Evolutionary conservation across 1,284 basidiomycete species (phyloP).

Genomic region (Apiotrichum brassicae): DNA sequence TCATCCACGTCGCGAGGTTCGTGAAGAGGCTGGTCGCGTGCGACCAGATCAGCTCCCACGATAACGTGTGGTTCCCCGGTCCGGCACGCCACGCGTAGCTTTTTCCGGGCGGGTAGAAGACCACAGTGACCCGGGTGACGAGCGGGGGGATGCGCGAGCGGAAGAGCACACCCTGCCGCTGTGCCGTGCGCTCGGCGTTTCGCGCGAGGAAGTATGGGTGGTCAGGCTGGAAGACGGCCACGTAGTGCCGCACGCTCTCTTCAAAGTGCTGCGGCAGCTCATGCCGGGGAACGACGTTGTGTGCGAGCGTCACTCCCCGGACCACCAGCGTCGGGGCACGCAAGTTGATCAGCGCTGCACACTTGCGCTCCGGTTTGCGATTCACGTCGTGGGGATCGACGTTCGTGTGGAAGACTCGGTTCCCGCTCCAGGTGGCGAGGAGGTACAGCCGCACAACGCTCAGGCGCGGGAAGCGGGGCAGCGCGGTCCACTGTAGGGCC

Average conservation of each 20-base stretch:
- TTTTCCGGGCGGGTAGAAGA: neutral
- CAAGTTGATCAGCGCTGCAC: slow-evolving; percentile 3
- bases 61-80: neutral
- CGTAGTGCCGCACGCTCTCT: slow-evolving; percentile 4
- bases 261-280: neutral
- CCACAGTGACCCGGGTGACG: neutral
- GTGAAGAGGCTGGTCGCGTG: slow-evolving; percentile 1
- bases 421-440: slow-evolving; percentile 1
- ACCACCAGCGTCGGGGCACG: slow-evolving; percentile 6
- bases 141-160: slow-evolving; percentile 2
- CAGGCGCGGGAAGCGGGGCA: slow-evolving; percentile 3
- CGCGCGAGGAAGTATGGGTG: slow-evolving; percentile 8
- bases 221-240: slow-evolving; percentile 11
- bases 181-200: neutral
- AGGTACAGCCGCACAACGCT: slow-evolving; percentile 6
- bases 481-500: neutral
- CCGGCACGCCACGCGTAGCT: neutral
- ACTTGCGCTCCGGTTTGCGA: neutral
- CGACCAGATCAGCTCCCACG: slow-evolving; percentile 4
- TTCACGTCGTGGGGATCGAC: slow-evolving; percentile 2
- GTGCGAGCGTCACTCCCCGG: slow-evolving; percentile 7
- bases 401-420: slow-evolving; percentile 10
- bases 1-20: slow-evolving; percentile 1
- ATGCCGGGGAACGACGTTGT: slow-evolving; percentile 1
- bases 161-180: neutral